Conservation (phyloP, 2,329 filamentous ascomycete genomes). For the Penicillium psychrosexuale region DNA sequence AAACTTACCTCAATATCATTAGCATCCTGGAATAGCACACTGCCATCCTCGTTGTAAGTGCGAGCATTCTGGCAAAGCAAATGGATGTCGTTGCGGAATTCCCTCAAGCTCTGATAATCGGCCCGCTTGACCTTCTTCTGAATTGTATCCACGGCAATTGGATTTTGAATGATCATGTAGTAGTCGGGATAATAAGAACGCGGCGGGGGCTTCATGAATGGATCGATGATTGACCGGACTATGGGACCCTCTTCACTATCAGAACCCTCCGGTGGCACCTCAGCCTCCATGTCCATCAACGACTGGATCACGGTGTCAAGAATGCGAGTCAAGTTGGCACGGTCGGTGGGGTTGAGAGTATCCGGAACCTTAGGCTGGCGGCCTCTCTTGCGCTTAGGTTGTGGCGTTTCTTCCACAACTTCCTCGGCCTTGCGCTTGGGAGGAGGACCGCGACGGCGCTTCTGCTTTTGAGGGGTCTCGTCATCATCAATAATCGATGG, state of each 20-base stretch:
- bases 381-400: constrained; percentile 72
- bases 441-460: constrained; percentile 71
- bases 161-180: constrained; percentile 85
- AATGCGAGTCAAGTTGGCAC: constrained; percentile 74
- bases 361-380: constrained; percentile 68
- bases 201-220: constrained; percentile 86
- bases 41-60: constrained; percentile 95
- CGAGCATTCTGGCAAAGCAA: constrained; percentile 86
- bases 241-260: constrained; percentile 53
- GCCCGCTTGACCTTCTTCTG: constrained; percentile 93
- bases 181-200: constrained; percentile 92
- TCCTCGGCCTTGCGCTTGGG: constrained; percentile 88
- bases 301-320: constrained; percentile 73
- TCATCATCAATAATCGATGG: constrained; percentile 73
- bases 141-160: constrained; percentile 95
- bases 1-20: constrained; percentile 81
- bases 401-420: constrained; percentile 71
- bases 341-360: constrained; percentile 65
- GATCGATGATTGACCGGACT: constrained; percentile 82
- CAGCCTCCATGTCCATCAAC: constrained; percentile 80
- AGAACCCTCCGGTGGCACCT: constrained; percentile 54
- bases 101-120: constrained; percentile 77
- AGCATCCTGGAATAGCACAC: constrained; percentile 86
- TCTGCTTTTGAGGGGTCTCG: constrained; percentile 73
- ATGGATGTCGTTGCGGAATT: constrained; percentile 78